Base-by-base conservation (phyloP, 495 filamentous ascomycete species). In the Filosporella fistucella region DNA sequence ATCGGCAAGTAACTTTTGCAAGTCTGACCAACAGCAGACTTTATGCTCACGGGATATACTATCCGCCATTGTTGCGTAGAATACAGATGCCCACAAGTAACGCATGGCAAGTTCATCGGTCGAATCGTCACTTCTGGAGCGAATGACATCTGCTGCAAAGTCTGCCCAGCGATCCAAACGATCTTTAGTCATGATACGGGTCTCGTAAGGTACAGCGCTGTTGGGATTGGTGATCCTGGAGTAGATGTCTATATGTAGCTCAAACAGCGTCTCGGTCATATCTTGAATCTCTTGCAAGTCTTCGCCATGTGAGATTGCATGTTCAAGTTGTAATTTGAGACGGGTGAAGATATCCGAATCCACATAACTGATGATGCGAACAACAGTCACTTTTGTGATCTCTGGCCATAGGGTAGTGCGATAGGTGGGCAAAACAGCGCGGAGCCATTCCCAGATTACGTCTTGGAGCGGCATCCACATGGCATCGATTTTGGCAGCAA, bases 221-320 rank as follows among this genome's bases (percentile, higher is more conserved):
- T 75, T 83, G 0, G 87, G 82, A 49, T 84, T 82, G 14, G 84
- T 91, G 46, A 88, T 84, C 13, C 80, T 71, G 28, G 85, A 81
- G 55, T 86, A 95, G 7, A 90, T 71, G 46, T 96, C 91, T 1
- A 98, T 70, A 56, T 96, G 89, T 8, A 99, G 70, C 62, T 99
- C 93, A 50, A 89, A 91, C 1, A 94, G 68, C 43, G 83, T 82
- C 56, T 96, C 79, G 1, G 83, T 71, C 60, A 91, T 78, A n/a
- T 77, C 69, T 44, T 71, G 67, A 17, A 55, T 37, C n/a, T 45
- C 23, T 40, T 18, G 13, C 11, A 49, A 34, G 24, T 26, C 9
- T 14, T 47, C 23, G 12, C 3, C 20, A 43, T 49, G 30, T 14
- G 21, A 7, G 5, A 11, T 22, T 25, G 37, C 61, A 25, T 16